Evolutionary conservation across 108 stramenopile species (phyloP).

Genomic region (Cylindrotheca fusiformis): DNA sequence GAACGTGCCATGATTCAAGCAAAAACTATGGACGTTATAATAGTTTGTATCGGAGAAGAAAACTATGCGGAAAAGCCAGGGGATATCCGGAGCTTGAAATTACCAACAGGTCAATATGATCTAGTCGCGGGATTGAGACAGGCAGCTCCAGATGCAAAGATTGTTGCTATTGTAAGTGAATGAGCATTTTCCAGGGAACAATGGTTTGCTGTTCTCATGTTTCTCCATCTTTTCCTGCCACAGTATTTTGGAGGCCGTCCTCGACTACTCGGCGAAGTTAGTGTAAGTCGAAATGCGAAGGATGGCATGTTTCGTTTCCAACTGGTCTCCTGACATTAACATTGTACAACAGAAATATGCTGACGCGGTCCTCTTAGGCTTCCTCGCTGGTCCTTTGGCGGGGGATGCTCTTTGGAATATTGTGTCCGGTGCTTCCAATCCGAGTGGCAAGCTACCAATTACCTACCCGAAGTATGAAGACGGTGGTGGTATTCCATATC

Average conservation of each 20-base stretch:
- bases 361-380: constrained; percentile 54
- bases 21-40: constrained; percentile 40
- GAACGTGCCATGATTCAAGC: constrained; percentile 34
- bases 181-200: too few species aligned
- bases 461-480: constrained; percentile 62
- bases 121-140: constrained; percentile 42
- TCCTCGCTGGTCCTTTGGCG: constrained; percentile 60
- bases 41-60: constrained; percentile 80
- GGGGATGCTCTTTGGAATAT: constrained; percentile 51
- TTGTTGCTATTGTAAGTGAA: constrained; percentile 40
- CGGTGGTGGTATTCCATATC: constrained; percentile 52
- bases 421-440: constrained; percentile 43
- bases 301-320: neutral
- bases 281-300: constrained; percentile 7
- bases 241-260: constrained; percentile 63
- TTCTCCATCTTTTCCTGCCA: neutral
- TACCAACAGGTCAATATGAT: constrained; percentile 62
- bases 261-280: constrained; percentile 40
- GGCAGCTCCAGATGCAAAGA: constrained; percentile 21
- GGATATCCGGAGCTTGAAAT: constrained; percentile 56
- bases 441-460: constrained; percentile 56
- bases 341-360: constrained; percentile 8
- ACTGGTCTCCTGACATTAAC: neutral
- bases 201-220: neutral
- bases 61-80: constrained; percentile 85